A percentile compares a stretch with the other conserved stretches of the same genome.
These are phyloP conservation scores for Inonotus hispidus DNA, from an alignment of 1,284 basidiomycete genomes.

Conservation along the genomic window DNA sequence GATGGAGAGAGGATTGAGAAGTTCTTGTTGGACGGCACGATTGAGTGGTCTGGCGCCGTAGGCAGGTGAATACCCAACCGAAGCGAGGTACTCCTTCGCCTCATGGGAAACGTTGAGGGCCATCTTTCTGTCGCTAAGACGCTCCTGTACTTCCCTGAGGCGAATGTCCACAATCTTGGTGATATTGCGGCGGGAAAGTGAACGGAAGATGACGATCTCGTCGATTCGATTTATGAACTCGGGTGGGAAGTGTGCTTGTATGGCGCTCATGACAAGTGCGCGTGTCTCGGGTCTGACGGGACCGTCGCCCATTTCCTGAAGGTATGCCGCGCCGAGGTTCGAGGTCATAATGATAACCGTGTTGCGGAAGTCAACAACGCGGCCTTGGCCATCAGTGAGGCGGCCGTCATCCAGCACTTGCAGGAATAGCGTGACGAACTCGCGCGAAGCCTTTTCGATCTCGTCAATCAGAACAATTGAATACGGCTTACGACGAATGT, in stretches of 20 bases:
- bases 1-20: constrained; percentile 89
- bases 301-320: constrained; percentile 76
- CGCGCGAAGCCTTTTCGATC: constrained; percentile 86
- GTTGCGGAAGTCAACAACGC: constrained; percentile 75
- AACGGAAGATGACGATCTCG: constrained; percentile 84
- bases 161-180: constrained; percentile 84
- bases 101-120: constrained; percentile 69
- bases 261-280: constrained; percentile 70
- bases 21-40: constrained; percentile 87
- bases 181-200: constrained; percentile 70
- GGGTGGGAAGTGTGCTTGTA: constrained; percentile 84
- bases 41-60: constrained; percentile 93
- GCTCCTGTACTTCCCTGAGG: constrained; percentile 65
- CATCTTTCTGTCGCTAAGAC: constrained; percentile 79
- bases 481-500: constrained; percentile 84
- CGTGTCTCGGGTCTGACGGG: constrained; percentile 61
- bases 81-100: constrained; percentile 80
- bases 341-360: constrained; percentile 94
- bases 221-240: constrained; percentile 93
- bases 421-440: constrained; percentile 89
- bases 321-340: constrained; percentile 78
- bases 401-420: constrained; percentile 96
- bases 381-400: constrained; percentile 84
- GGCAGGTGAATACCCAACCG: constrained; percentile 77
- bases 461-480: constrained; percentile 79